Evolutionary conservation across 1,284 basidiomycete species (phyloP).

Genomic region (Apiotrichum porosum): DNA sequence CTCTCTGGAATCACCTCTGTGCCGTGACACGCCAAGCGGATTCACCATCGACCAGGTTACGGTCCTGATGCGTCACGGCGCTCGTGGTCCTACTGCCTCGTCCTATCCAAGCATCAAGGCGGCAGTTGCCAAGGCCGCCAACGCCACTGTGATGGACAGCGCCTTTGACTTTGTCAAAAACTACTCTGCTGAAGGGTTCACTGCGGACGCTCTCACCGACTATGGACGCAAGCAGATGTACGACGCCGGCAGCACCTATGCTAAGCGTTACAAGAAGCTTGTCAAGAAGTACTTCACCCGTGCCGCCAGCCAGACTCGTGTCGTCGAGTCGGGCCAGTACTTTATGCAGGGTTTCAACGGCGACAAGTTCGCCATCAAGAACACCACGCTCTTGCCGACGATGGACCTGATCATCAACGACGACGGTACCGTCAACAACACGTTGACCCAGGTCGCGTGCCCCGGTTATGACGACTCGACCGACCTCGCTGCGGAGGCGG

Average conservation of each 20-base stretch:
- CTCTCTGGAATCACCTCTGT: too few species aligned
- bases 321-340: conserved; percentile 10
- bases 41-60: too few species aligned
- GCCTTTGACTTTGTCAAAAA: conserved; percentile 4
- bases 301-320: conserved; percentile 5
- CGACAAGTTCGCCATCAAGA: conserved; percentile 1
- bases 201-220: conserved; percentile 7
- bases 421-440: too few species aligned
- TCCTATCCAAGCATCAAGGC: too few species aligned
- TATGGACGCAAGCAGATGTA: conserved; percentile 12
- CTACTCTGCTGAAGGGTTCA: conserved; percentile 3
- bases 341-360: not conserved
- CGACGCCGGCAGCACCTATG: conserved; percentile 2
- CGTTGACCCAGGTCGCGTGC: too few species aligned
- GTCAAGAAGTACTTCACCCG: not conserved
- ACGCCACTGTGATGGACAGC: conserved; percentile 3
- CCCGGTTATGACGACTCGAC: too few species aligned
- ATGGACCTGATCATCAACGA: not conserved
- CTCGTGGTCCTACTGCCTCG: too few species aligned
- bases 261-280: conserved; percentile 4
- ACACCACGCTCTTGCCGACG: not conserved
- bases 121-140: not conserved
- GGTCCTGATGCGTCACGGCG: too few species aligned
- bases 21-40: too few species aligned
- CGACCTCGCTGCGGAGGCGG: too few species aligned